Percentiles rank a stretch among this genome's conserved stretches.
Conservation (phyloP, 2,329 filamentous ascomycete species). For the Alternaria sp. region DNA sequence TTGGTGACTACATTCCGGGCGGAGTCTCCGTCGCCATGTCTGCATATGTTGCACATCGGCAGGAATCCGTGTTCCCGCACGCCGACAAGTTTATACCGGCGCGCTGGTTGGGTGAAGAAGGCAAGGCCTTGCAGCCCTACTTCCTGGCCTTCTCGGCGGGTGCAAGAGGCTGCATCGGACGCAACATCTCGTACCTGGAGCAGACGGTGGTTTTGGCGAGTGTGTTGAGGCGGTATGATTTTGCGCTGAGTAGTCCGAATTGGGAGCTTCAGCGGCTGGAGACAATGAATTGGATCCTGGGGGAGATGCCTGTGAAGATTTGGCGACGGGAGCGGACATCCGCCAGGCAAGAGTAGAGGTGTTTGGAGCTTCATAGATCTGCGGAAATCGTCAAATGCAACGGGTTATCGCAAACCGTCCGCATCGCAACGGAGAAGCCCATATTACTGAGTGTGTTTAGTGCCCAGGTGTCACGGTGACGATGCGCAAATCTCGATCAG, state of each 20-base stretch:
- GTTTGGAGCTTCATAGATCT: neutral
- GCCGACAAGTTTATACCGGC: slow-evolving; percentile 44
- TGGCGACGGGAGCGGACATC: slow-evolving; percentile 37
- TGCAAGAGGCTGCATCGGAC: slow-evolving; percentile 37
- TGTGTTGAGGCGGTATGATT: slow-evolving; percentile 47
- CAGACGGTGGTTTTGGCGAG: slow-evolving; percentile 42
- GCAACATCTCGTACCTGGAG: slow-evolving; percentile 40
- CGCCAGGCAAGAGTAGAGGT: slow-evolving; percentile 7
- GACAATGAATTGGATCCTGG: slow-evolving; percentile 48
- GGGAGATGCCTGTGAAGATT: slow-evolving; percentile 49
- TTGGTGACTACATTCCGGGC: slow-evolving; percentile 36
- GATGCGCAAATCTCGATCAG: neutral
- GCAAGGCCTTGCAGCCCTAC: slow-evolving; percentile 37
- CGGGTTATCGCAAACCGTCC: neutral
- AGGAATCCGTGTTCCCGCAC: slow-evolving; percentile 34
- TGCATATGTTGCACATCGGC: slow-evolving; percentile 57
- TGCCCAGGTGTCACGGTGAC: neutral
- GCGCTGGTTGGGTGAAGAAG: slow-evolving; percentile 46
- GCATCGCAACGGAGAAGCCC: neutral
- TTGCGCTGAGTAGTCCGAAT: slow-evolving; percentile 44
- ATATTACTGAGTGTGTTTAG: neutral
- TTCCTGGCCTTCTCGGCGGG: slow-evolving; percentile 41
- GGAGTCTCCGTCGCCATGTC: slow-evolving; percentile 43
- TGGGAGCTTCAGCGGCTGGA: slow-evolving; percentile 47
- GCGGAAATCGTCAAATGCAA: neutral